Evolutionary conservation across 2,329 filamentous ascomycete genomes (phyloP).

Genomic region (Ascocoryne sarcoides): DNA sequence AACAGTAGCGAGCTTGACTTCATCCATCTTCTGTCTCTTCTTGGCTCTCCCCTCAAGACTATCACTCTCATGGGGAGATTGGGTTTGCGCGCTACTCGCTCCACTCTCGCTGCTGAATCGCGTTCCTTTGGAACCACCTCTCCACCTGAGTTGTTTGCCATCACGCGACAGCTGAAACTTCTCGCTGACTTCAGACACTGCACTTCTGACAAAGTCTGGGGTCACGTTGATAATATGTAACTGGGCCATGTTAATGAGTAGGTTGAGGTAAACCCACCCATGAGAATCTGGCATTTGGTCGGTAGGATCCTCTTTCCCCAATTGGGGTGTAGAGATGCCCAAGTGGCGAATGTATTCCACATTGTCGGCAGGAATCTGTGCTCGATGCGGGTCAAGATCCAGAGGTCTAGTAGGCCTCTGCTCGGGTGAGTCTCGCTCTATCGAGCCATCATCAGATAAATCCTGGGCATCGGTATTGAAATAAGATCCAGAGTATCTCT

Average conservation of each 20-base stretch:
- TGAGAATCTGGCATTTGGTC: conserved; percentile 54
- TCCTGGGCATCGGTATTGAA: neutral
- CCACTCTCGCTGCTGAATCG: conserved; percentile 56
- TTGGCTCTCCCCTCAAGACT: conserved; percentile 10
- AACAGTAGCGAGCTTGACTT: too few species aligned
- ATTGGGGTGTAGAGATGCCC: conserved; percentile 53
- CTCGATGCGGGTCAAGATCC: conserved; percentile 71
- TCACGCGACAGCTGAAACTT: conserved; percentile 72
- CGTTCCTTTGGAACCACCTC: conserved; percentile 57
- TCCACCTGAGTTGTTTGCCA: conserved; percentile 73
- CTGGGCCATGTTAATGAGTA: conserved; percentile 74
- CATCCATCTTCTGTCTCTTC: conserved; percentile 22
- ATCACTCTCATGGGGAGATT: conserved; percentile 27
- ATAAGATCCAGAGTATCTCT: too few species aligned
- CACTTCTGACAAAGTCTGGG: conserved; percentile 64
- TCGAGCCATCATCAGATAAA: conserved; percentile 8
- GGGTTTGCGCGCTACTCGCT: conserved; percentile 38
- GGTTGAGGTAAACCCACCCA: conserved; percentile 76
- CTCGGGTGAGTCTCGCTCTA: conserved; percentile 39
- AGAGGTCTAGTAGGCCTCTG: conserved; percentile 69
- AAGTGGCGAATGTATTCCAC: conserved; percentile 72
- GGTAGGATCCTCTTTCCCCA: conserved; percentile 36
- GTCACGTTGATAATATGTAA: conserved; percentile 80
- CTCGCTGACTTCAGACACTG: conserved; percentile 59
- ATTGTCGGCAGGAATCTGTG: conserved; percentile 67